phyloP scores from a whole-genome alignment of 2,329 filamentous ascomycete species.

The Aspergillus versicolor region DNA sequence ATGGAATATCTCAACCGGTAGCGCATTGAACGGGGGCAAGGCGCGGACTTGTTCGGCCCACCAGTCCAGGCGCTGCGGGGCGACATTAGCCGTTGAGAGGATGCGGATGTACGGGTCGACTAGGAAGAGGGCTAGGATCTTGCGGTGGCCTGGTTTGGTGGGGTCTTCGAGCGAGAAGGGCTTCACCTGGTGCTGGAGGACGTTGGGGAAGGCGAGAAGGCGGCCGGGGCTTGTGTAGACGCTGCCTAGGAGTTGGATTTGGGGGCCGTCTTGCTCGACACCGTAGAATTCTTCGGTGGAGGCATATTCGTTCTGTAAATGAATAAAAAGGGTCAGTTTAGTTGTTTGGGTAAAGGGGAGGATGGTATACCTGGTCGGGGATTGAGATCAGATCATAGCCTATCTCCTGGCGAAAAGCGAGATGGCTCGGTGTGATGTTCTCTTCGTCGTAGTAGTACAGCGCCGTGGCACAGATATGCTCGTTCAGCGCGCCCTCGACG shows the following conservation, averaged over 20 bases:
- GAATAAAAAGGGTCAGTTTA: no score
- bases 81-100: constrained; percentile 11
- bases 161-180: constrained; percentile 5
- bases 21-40: no score
- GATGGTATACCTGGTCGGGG: no score
- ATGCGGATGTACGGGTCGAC: constrained; percentile 11
- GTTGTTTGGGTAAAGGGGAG: no score
- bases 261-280: constrained; percentile 14
- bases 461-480: constrained; percentile 63
- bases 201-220: constrained; percentile 9
- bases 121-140: constrained; percentile 6
- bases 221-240: neutral
- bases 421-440: constrained; percentile 57
- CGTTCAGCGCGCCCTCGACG: constrained; percentile 55
- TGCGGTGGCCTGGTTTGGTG: constrained; percentile 1
- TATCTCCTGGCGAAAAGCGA: constrained; percentile 50
- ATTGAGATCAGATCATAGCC: neutral
- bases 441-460: constrained; percentile 65
- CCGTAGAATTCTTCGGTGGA: constrained; percentile 5
- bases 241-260: constrained; percentile 5
- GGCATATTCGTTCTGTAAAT: neutral
- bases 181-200: constrained; percentile 1
- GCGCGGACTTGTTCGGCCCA: neutral
- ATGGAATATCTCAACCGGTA: no score
- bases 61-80: constrained; percentile 13